A percentile compares a stretch with the other conserved stretches of the same genome.
phyloP scores from a whole-genome alignment of 2,329 filamentous ascomycete species.

The Talaromyces sp. region DNA sequence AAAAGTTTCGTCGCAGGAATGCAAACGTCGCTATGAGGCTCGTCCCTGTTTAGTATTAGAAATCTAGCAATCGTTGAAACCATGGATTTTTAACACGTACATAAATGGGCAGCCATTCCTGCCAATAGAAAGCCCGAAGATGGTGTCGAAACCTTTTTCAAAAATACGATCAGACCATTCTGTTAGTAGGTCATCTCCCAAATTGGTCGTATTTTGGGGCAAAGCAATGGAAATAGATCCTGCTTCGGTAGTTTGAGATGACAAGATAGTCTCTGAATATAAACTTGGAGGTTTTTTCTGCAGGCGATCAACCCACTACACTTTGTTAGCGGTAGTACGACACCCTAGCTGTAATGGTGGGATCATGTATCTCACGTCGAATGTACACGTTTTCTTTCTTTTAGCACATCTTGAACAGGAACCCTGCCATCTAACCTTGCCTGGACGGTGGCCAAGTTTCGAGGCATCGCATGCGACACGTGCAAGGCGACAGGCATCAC shows the following conservation, averaged over 20 bases:
- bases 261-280: not conserved
- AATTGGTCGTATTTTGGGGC: not conserved
- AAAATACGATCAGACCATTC: not conserved
- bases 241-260: not conserved
- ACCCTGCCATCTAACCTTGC: not conserved
- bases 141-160: not conserved
- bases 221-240: not conserved
- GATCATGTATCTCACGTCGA: not conserved
- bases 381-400: not conserved
- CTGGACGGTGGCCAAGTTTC: not conserved
- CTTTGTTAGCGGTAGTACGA: not conserved
- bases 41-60: not conserved
- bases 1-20: not conserved
- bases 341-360: not conserved
- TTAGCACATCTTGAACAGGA: not conserved
- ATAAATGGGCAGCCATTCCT: conserved; percentile 1
- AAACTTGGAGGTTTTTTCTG: not conserved
- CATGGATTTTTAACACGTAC: not conserved
- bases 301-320: not conserved
- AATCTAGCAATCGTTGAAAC: not conserved
- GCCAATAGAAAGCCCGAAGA: not conserved
- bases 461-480: conserved; percentile 2
- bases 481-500: not conserved
- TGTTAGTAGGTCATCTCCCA: not conserved
- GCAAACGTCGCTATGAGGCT: not conserved